Evolutionary conservation across 805 yeast genomes (phyloP).

Genomic region (Maudiozyma turicensis): DNA sequence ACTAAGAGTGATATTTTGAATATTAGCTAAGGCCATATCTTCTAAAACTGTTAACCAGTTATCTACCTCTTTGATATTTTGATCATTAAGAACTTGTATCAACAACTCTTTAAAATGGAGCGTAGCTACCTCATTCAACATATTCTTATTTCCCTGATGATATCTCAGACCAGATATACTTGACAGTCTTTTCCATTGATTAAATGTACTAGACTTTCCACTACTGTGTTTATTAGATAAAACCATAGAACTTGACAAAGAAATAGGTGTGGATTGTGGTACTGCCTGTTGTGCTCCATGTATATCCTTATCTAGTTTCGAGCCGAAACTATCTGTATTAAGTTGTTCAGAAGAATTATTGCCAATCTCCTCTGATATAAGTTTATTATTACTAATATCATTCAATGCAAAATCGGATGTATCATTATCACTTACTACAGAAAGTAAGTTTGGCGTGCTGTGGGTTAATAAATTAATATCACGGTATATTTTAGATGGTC

Average conservation of each 20-base stretch:
- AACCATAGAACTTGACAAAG: neutral
- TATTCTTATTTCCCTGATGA: slow-evolving; percentile 16
- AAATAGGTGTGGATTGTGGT: neutral
- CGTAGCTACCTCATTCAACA: slow-evolving; percentile 30
- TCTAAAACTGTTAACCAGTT: slow-evolving; percentile 54
- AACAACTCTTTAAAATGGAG: slow-evolving; percentile 43
- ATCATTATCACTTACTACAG: slow-evolving; percentile 12
- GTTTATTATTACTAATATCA: neutral
- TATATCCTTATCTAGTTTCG: neutral
- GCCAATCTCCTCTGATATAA: slow-evolving; percentile 8
- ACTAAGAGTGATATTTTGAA: slow-evolving; percentile 52
- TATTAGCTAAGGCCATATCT: slow-evolving; percentile 38
- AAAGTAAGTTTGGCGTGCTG: slow-evolving; percentile 28
- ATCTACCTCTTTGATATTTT: slow-evolving; percentile 36
- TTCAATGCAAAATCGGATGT: neutral
- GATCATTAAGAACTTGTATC: slow-evolving; percentile 53
- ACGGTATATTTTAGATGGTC: slow-evolving; percentile 20
- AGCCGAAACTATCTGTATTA: neutral
- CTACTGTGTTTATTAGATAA: slow-evolving; percentile 5
- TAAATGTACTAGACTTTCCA: slow-evolving; percentile 1
- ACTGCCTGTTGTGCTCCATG: neutral
- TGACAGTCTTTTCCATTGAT: slow-evolving; percentile 17
- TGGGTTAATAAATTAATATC: slow-evolving; percentile 19
- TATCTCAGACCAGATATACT: slow-evolving; percentile 12
- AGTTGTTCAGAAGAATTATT: neutral